Evolutionary conservation across 306 rosid species (phyloP), one percentile per base, ranked within the genome.

Genomic region (Adenanthera pavonina): DNA sequence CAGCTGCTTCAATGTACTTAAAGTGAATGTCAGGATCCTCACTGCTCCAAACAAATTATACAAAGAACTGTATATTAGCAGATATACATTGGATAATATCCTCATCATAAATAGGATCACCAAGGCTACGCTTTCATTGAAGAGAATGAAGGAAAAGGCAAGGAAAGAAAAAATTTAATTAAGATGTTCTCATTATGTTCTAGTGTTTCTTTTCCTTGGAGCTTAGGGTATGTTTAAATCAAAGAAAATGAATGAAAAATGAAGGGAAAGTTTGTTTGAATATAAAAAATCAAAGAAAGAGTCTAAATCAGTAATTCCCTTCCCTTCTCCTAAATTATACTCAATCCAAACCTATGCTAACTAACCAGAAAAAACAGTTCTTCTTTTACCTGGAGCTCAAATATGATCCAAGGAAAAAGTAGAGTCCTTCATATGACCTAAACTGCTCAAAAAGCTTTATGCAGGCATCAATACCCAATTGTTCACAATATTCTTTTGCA

Each of bases 1-100:
- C 99, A 77, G 99, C 99, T 17, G 99, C 89, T 83, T 96, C 99
- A 57, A 96, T 92, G 94, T 96, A 96, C 94, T 96, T 96, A 72
- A 93, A 96, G 92, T 96, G 99, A 80, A 96, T 96, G 77, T 96
- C 99, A 79, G 99, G 99, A 86, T 96, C 99, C 99, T 96, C 99
- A 89, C 99, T 96, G 94, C 72, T 69, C 69, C 91, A 86, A 61
- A 65, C 91, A 86, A 61, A 65, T 65, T 73, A 72, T n/a, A 62
- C n/a, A 41, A 19, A 71, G 44, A 80, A 16, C 62, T 34, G 52
- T 62, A 80, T 38, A 70, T 87, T 64, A 84, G 82, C 52, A 64
- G 46, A 74, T 51, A 81, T 57, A 34, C 17, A 56, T 48, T 19
- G 47, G 62, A 78, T 14, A 78, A 53, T 61, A 53, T 70, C 78